A percentile compares a stretch with the other conserved stretches of the same genome.
phyloP scores from a whole-genome alignment of 768 basidiomycete species.

The Hericium alpestre region DNA sequence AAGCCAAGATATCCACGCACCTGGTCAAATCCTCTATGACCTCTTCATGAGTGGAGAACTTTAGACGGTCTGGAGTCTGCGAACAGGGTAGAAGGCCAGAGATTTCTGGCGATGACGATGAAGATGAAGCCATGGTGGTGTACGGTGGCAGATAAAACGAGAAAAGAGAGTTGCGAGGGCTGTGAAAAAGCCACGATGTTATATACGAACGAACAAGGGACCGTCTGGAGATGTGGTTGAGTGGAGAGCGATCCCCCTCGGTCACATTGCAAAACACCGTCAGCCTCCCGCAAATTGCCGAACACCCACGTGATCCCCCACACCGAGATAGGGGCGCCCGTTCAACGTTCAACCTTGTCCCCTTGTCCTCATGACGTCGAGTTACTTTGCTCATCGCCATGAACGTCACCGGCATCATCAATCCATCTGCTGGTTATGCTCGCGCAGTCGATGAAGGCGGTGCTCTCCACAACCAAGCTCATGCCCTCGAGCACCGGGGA shows the following conservation, averaged over 20 bases:
- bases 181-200: constrained; percentile 21
- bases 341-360: not conserved
- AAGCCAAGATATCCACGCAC: constrained; percentile 27
- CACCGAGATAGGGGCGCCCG: not conserved
- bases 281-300: constrained; percentile 7
- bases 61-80: constrained; percentile 52
- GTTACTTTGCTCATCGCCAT: not conserved
- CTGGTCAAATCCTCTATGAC: constrained; percentile 87
- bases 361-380: not conserved
- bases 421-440: not conserved
- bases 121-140: constrained; percentile 58
- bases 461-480: constrained; percentile 16
- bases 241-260: not conserved
- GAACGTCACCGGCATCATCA: constrained; percentile 5
- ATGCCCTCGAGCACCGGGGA: constrained; percentile 13
- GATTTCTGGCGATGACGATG: constrained; percentile 72
- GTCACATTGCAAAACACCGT: not conserved
- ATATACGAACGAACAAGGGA: constrained; percentile 20
- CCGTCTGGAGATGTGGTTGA: constrained; percentile 3
- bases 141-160: constrained; percentile 16
- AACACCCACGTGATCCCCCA: constrained; percentile 4
- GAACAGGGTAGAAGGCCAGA: constrained; percentile 24
- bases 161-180: constrained; percentile 21
- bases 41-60: constrained; percentile 57
- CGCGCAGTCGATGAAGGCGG: constrained; percentile 9